Percentiles rank a stretch among this genome's conserved stretches.
Conservation (phyloP, 345 rosid genomes). For the Iberis pinnata region DNA sequence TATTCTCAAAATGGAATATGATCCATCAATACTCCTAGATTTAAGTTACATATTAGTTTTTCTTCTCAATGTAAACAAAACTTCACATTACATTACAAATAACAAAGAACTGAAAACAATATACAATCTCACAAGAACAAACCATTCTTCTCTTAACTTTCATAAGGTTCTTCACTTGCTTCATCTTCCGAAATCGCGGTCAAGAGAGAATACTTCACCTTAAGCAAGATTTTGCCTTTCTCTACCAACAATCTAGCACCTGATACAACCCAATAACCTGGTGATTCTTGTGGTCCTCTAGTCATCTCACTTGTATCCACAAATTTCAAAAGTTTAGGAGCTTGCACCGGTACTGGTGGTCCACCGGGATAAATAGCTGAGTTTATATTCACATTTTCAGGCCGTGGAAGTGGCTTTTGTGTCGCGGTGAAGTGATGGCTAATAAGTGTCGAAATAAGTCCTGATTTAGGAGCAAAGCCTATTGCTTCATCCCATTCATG, state of each 20-base stretch:
- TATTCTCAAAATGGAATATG: no score
- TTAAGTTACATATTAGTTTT: no score
- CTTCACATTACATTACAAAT: constrained; percentile 25
- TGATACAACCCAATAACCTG: constrained; percentile 94
- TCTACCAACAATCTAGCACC: constrained; percentile 82
- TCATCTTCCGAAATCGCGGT: constrained; percentile 55
- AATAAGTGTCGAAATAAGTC: constrained; percentile 78
- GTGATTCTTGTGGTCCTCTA: constrained; percentile 86
- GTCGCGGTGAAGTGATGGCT: constrained; percentile 86
- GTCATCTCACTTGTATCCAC: constrained; percentile 91
- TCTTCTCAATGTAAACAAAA: no score
- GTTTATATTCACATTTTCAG: constrained; percentile 86
- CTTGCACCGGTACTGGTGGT: constrained; percentile 82
- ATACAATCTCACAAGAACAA: constrained; percentile 7
- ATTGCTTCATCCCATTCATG: constrained; percentile 93
- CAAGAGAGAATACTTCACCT: constrained; percentile 79
- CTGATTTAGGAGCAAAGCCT: constrained; percentile 64
- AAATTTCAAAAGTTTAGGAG: constrained; percentile 75
- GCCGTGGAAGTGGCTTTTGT: constrained; percentile 72
- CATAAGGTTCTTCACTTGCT: constrained; percentile 24
- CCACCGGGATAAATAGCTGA: constrained; percentile 92
- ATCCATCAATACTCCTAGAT: no score
- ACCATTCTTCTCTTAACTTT: constrained; percentile 5
- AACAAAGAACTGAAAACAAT: constrained; percentile 8
- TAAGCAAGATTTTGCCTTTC: constrained; percentile 82